A percentile compares a stretch with the other conserved stretches of the same genome.
Evolutionary conservation across 2,329 filamentous ascomycete genomes (phyloP).

Genomic region (Zalaria sp.): DNA sequence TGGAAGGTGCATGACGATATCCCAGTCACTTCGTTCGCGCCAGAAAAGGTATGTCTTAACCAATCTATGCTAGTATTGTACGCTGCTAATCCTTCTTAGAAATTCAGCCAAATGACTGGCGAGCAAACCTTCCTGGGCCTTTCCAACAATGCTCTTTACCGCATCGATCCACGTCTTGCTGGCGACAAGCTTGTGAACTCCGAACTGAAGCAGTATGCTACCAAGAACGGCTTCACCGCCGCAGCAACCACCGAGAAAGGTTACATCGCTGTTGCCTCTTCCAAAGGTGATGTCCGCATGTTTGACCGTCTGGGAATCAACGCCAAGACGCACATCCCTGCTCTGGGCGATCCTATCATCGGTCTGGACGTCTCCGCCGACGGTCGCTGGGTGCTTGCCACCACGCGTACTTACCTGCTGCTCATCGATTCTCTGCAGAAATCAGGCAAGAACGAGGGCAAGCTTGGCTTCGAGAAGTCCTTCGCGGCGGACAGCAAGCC

Average conservation of each 20-base stretch:
- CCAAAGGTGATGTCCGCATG: constrained; percentile 93
- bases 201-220: constrained; percentile 87
- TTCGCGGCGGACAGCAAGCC: constrained; percentile 91
- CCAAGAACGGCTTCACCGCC: constrained; percentile 95
- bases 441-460: constrained; percentile 88
- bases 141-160: constrained; percentile 83
- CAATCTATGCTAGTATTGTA: neutral
- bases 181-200: constrained; percentile 88
- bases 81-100: constrained; percentile 29
- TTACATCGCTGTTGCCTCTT: constrained; percentile 90
- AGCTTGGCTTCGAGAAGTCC: constrained; percentile 89
- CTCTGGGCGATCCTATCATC: constrained; percentile 86
- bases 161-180: constrained; percentile 77
- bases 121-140: constrained; percentile 93
- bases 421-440: constrained; percentile 87
- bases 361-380: constrained; percentile 92
- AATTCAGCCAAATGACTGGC: constrained; percentile 93
- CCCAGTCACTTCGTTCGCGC: constrained; percentile 77
- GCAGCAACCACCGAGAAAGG: constrained; percentile 92
- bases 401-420: constrained; percentile 85
- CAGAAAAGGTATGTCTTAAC: constrained; percentile 53
- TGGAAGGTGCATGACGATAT: constrained; percentile 99
- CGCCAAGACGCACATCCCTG: constrained; percentile 92
- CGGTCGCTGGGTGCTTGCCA: constrained; percentile 88
- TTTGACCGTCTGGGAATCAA: constrained; percentile 95